Conservation (phyloP, 139 green algal genomes). For the Chlamydomonas sphaeroides region DNA sequence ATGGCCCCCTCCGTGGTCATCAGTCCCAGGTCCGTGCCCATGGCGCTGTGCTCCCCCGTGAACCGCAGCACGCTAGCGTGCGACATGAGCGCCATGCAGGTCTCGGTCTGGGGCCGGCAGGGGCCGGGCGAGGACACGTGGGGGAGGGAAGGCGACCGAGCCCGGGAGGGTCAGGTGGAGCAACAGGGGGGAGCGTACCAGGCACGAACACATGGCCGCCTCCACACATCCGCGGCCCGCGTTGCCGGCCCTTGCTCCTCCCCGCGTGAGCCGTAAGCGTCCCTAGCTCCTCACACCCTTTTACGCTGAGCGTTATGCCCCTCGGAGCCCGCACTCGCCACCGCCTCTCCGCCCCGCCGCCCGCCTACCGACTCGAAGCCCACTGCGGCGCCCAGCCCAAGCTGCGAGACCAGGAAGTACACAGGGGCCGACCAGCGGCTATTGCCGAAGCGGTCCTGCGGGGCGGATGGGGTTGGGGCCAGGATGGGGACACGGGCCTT, state of each 20-base stretch:
- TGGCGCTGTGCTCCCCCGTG: not conserved
- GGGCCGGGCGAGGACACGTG: not conserved
- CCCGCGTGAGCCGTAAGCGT: too few relatives aligned
- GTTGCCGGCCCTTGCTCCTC: not conserved
- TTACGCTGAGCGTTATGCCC: too few relatives aligned
- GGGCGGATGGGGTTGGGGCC: too few relatives aligned
- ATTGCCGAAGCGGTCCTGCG: constrained; percentile 29
- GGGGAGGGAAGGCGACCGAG: too few relatives aligned
- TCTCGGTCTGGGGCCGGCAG: not conserved
- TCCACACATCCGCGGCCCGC: not conserved
- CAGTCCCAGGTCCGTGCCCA: constrained; percentile 34
- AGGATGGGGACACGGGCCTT: too few relatives aligned
- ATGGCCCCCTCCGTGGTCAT: constrained; percentile 11
- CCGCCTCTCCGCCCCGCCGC: not conserved
- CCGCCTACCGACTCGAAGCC: constrained; percentile 17
- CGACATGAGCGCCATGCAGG: constrained; percentile 31
- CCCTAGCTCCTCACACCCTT: too few relatives aligned
- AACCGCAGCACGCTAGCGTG: not conserved
- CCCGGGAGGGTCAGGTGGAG: too few relatives aligned
- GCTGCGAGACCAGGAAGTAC: constrained; percentile 21
- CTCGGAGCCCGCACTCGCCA: not conserved
- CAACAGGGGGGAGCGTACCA: too few relatives aligned
- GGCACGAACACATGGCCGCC: too few relatives aligned
- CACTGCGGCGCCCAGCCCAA: not conserved
- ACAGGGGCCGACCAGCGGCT: constrained; percentile 29